Conservation (phyloP, 129 eudicot species). For the Daucus carota region DH1_v3.0 NC_030389.2:45726001-45726500, state of each 20-base stretch:
- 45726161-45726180: neutral
- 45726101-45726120: neutral
- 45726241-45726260: neutral
- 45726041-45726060: neutral
- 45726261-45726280: neutral
- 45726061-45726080: neutral
- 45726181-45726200: neutral
- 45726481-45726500: neutral
- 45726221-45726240: neutral
- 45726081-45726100: neutral
- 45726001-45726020: neutral
- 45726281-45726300: neutral
- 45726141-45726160: neutral
- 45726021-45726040: neutral
- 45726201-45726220: neutral
- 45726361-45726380: neutral
- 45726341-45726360: neutral
- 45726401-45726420: neutral
- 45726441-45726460: neutral
- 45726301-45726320: neutral
- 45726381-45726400: neutral
- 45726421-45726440: neutral
- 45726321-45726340: neutral
- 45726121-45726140: neutral
- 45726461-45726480: neutral